Evolutionary conservation across 2,329 filamentous ascomycete species (phyloP), one percentile per base, ranked within the genome.

Genomic region (Exophiala viscosa): DNA sequence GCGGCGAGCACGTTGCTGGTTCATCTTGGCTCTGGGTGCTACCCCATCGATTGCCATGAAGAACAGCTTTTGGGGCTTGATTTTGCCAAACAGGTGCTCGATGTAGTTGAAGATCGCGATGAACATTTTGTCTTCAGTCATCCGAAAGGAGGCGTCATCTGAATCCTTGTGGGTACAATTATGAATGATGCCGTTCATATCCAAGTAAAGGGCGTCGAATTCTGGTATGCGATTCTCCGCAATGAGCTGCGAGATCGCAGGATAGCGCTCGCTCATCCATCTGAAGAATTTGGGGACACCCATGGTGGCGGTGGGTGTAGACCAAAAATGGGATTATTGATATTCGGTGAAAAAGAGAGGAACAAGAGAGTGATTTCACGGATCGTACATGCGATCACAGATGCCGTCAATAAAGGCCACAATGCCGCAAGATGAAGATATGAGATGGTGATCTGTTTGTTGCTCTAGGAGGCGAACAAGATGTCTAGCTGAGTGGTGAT

Each of bases 51-150:
- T 93, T 45, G 93, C 95, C 93, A 99, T 99, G 78, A 96, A 99
- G 75, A 99, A 99, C 33, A 99, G 82, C 77, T 96, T 86, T 74
- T 96, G 92, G 10, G 93, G 93, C 72, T 97, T 97, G 69, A 99
- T 99, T 73, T 96, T 99, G 64, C 92, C 91, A 71, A 95, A 99
- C 48, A 99, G 74, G 75, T 99, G 93, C 72, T 99, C 93, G 62
- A 99, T 99, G 71, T 99, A 99, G 74, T 97, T 97, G 82, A 99
- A 99, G 66, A 99, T 99, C 53, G 90, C 88, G 63, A 99, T 96
- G 69, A 99, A 99, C 93, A 99, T 99, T 72, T 96, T 89, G 70
- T 99, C 92, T 70, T 99, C 95, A 52, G 87, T 92, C 73, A 97
- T 85, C 50, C 93, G 90, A 66, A 95, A 95, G 1, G 89, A 90